A percentile compares a stretch with the other conserved stretches of the same genome.
phyloP scores from a whole-genome alignment of 1,139 yeast species.

The Lodderomyces elongisporus region DNA sequence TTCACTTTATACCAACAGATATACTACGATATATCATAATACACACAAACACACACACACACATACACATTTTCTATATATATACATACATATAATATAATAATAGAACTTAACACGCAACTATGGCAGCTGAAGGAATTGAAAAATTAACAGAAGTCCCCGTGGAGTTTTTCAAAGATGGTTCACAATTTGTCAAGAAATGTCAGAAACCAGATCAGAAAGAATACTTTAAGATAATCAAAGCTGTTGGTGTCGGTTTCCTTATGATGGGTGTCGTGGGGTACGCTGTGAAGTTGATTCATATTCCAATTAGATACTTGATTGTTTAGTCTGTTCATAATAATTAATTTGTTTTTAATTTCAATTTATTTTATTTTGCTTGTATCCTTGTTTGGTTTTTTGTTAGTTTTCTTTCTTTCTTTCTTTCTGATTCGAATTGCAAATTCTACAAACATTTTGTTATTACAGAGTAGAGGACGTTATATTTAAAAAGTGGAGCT shows the following conservation, averaged over 20 bases:
- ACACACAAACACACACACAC: too few species aligned
- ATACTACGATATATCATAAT: too few species aligned
- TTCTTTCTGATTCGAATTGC: not conserved
- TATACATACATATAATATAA: too few species aligned
- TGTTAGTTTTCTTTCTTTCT: not conserved
- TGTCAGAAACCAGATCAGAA: constrained; percentile 90
- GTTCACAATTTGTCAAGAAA: constrained; percentile 79
- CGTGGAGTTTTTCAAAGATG: constrained; percentile 85
- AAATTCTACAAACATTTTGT: too few species aligned
- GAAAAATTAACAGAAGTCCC: constrained; percentile 89
- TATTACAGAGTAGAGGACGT: too few species aligned
- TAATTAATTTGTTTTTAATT: constrained; percentile 16
- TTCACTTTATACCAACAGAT: too few species aligned
- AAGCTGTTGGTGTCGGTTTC: constrained; percentile 96
- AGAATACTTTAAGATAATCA: constrained; percentile 82
- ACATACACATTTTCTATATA: too few species aligned
- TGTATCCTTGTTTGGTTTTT: not conserved
- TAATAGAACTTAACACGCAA: too few species aligned
- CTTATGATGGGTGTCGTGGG: constrained; percentile 98
- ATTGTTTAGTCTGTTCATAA: too few species aligned
- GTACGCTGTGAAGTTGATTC: constrained; percentile 88
- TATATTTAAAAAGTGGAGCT: too few species aligned
- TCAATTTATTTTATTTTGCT: not conserved
- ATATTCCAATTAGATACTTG: constrained; percentile 95
- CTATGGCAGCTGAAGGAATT: constrained; percentile 62